These are phyloP conservation scores for Septoria petroselini DNA, from an alignment of 2,329 filamentous ascomycete species.

Conservation along the genomic window DNA sequence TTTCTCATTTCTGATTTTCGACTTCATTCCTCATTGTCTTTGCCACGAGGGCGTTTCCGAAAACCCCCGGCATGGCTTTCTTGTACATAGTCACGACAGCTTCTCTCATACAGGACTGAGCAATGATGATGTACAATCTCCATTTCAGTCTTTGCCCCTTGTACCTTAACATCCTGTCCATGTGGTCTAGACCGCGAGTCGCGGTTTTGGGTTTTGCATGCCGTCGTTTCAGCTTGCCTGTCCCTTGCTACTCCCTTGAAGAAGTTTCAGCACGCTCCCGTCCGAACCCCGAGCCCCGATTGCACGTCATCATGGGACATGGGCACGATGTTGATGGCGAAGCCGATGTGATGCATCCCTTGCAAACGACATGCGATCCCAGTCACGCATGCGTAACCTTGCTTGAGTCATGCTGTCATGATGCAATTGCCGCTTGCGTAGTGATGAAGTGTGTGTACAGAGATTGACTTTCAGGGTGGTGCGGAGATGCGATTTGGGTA, in stretches of 20 bases:
- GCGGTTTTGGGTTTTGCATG: neutral
- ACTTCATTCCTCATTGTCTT: neutral
- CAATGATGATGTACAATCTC: neutral
- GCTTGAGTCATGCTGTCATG: neutral
- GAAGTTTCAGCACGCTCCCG: too few relatives aligned
- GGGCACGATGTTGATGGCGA: too few relatives aligned
- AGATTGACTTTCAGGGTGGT: neutral
- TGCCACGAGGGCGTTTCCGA: neutral
- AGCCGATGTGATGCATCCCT: too few relatives aligned
- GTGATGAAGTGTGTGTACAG: neutral
- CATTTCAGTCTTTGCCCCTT: too few relatives aligned
- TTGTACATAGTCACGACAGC: neutral
- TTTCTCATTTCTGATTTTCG: constrained; percentile 1
- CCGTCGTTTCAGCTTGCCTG: neutral
- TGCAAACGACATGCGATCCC: too few relatives aligned
- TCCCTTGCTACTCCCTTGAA: too few relatives aligned
- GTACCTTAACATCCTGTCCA: too few relatives aligned
- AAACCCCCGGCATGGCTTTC: neutral
- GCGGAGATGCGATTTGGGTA: too few relatives aligned
- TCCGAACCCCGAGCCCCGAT: too few relatives aligned
- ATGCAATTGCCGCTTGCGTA: neutral
- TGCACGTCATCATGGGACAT: too few relatives aligned
- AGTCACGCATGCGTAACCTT: too few relatives aligned
- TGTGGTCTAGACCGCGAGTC: neutral
- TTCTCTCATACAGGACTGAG: neutral